Evolutionary conservation across 768 basidiomycete species (phyloP), one percentile per base, ranked within the genome.

Genomic region (Pleurotus tuoliensis): DNA sequence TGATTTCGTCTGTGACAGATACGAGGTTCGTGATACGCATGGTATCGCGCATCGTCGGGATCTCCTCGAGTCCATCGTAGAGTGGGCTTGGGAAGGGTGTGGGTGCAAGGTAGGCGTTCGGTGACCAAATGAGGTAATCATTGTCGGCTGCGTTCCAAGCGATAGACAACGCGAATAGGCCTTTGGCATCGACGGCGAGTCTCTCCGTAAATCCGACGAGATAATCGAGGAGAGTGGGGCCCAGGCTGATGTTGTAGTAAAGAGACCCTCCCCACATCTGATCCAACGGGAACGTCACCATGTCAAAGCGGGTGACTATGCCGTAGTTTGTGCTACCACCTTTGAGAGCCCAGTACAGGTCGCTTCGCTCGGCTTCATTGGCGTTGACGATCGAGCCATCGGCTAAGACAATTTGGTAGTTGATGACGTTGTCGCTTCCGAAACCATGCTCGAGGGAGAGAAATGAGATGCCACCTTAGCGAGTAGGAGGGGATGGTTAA

Each of bases 301-400:
- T 52, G 20, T 56, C 61, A 45, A 62, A 62, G 20, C 59, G 50
- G 5, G 61, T 62, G n/a, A 64, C 59, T 30, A 64, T 58, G 13
- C 63, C 63, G 45, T 49, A 64, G 43, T 64, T 64, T 1, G 61
- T 62, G 18, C 55, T 55, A 13, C 59, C 63, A 13, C 54, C 56
- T 38, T 62, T 64, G 18, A 64, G 49, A 8, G 61, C 61, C 59
- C 57, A 58, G 47, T 60, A 60, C 7, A 64, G 52, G 41, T 64
- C 63, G 12, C 55, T n/a, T 24, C 61, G 48, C 20, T 55, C 52
- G 39, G 41, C 40, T 18, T 40, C 46, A 7, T 58, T 60, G 6
- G 47, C 61, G 15, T 60, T 24, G 24, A 44, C 34, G 6, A 62
- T 56, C 2, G 40, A 34, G 18, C 63, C 63, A 16, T 56, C 54